Conservation (phyloP, 1,284 basidiomycete species). For the Wolfiporia cocos region DNA sequence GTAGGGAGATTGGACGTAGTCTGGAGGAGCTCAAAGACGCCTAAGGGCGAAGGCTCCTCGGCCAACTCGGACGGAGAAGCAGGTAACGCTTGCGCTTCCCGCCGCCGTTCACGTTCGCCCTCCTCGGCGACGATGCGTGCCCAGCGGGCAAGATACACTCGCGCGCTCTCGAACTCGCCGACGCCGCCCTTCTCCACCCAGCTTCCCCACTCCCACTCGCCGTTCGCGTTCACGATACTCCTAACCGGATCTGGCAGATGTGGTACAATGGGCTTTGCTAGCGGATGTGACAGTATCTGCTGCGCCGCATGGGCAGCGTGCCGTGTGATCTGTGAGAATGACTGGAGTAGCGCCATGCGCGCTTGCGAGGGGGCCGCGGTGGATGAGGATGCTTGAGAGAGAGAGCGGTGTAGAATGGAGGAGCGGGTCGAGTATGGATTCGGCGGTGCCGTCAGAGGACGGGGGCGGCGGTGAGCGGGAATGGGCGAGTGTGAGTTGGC, state of each 20-base stretch:
- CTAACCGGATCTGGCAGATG: constrained; percentile 89
- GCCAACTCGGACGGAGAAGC: constrained; percentile 40
- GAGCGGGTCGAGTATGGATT: constrained; percentile 64
- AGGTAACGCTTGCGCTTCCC: constrained; percentile 66
- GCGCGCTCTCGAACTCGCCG: constrained; percentile 91
- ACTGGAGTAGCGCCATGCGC: constrained; percentile 73
- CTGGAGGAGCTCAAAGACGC: constrained; percentile 85
- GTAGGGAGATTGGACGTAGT: constrained; percentile 72
- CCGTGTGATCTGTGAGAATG: constrained; percentile 85
- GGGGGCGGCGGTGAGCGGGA: constrained; percentile 72
- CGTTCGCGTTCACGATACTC: constrained; percentile 79
- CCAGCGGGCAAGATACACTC: constrained; percentile 96
- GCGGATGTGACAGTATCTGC: constrained; percentile 87
- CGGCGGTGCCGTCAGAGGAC: constrained; percentile 47
- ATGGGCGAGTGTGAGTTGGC: constrained; percentile 76
- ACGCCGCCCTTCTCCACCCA: constrained; percentile 86
- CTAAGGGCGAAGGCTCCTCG: constrained; percentile 71
- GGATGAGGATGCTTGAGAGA: constrained; percentile 40
- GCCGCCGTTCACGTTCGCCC: constrained; percentile 78
- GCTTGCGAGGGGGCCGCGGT: constrained; percentile 55
- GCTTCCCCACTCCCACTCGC: constrained; percentile 81
- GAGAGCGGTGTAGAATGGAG: constrained; percentile 73
- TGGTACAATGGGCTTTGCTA: constrained; percentile 91
- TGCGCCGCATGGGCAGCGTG: constrained; percentile 87
- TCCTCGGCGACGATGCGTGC: constrained; percentile 95